Percentiles rank a stretch among this genome's conserved stretches.
Conservation (phyloP, 73 alveolate species). For the Breviolum minutum region DNA sequence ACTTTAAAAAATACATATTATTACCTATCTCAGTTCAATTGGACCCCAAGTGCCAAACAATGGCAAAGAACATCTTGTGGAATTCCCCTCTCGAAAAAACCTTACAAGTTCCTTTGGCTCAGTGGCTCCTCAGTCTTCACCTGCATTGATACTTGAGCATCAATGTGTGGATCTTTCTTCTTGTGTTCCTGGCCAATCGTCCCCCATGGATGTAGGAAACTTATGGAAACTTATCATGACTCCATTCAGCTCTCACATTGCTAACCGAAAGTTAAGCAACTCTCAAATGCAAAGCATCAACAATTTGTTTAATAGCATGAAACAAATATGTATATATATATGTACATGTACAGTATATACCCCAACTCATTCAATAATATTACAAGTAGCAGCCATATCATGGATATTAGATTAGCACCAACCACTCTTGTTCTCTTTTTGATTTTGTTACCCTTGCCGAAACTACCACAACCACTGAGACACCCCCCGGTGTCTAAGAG, state of each 20-base stretch:
- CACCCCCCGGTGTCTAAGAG: no score
- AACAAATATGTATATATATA: no score
- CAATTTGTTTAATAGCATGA: neutral
- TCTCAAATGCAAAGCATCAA: neutral
- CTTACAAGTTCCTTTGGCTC: neutral
- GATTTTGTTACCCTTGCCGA: neutral
- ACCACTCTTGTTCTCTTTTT: no score
- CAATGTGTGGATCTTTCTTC: conserved; percentile 66
- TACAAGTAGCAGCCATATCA: no score
- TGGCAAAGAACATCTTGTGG: neutral
- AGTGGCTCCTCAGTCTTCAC: conserved; percentile 40
- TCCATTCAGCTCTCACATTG: neutral
- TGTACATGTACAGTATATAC: no score
- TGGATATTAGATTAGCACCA: no score
- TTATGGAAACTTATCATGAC: no score
- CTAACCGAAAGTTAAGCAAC: neutral
- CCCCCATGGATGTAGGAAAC: neutral
- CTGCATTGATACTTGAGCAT: conserved; percentile 52
- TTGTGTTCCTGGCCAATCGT: conserved; percentile 24
- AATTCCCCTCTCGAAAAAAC: neutral
- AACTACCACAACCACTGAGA: neutral
- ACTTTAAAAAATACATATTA: no score
- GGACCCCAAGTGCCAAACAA: neutral
- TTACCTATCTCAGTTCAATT: no score
- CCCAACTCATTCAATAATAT: no score